Percentiles rank a stretch among this genome's conserved stretches.
These are phyloP conservation scores for Talaromyces sp. DNA, from an alignment of 2,329 filamentous ascomycete species.

Conservation along the genomic window DNA sequence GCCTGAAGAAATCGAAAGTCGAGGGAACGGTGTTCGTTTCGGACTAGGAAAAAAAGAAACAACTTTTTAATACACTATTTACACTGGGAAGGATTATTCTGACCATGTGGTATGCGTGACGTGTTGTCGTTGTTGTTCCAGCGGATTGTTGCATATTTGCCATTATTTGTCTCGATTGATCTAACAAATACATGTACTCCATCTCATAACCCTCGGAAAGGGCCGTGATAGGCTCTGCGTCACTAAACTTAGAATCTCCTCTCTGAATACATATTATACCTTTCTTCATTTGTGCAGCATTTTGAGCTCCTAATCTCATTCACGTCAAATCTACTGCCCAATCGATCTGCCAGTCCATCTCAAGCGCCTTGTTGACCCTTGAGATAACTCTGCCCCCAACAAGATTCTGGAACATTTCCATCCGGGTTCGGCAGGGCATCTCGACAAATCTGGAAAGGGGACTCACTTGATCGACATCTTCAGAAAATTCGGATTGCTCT, in stretches of 20 bases:
- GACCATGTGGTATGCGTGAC: slow-evolving; percentile 17
- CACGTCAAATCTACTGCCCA: slow-evolving; percentile 21
- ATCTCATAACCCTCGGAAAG: background rate
- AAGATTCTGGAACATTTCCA: slow-evolving; percentile 48
- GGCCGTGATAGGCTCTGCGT: background rate
- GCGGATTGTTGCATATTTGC: slow-evolving; percentile 18
- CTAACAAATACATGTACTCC: slow-evolving; percentile 10
- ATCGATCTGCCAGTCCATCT: slow-evolving; percentile 47
- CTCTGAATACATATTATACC: slow-evolving; percentile 14
- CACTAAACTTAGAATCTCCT: slow-evolving; percentile 11
- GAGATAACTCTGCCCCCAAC: slow-evolving; percentile 57
- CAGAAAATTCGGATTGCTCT: background rate
- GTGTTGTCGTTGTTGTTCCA: slow-evolving; percentile 17
- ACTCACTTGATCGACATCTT: background rate
- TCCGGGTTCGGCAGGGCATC: slow-evolving; percentile 53
- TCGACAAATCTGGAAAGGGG: slow-evolving; percentile 54
- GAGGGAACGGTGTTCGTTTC: background rate
- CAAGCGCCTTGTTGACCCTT: slow-evolving; percentile 51
- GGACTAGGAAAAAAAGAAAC: slow-evolving; percentile 5
- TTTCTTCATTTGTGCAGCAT: background rate
- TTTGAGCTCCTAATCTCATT: background rate
- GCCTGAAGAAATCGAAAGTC: slow-evolving; percentile 4
- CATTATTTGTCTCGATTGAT: background rate
- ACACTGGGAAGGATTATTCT: slow-evolving; percentile 14
- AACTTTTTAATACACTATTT: slow-evolving; percentile 14